Evolutionary conservation across 345 rosid species (phyloP), one percentile per base, ranked within the genome.

Genomic region (Dipteronia sinensis): DNA sequence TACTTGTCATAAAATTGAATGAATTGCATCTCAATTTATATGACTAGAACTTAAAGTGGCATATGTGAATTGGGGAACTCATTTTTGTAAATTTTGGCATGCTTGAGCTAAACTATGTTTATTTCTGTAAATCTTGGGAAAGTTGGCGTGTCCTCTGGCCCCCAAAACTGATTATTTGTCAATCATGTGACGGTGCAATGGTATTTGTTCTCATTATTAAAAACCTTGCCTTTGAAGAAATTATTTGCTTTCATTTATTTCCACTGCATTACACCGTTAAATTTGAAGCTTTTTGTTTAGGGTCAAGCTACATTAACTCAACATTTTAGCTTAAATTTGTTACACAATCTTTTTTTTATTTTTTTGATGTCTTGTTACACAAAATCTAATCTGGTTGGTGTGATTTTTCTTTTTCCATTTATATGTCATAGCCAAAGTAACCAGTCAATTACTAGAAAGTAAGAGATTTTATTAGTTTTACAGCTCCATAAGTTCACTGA

Each of bases 11-110:
- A 59, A 58, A 77, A 69, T 74, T 75, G 29, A 53, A 44, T 3
- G 47, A 69, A 23, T 22, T 49, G 71, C 53, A 34, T 68, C 55
- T 74, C 73, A 73, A 66, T 58, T 55, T 76, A 20, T 38, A 67
- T 79, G 73, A 31, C 55, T 13, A 74, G 74, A 46, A 63, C 49
- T 46, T 17, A 67, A 63, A n/a, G 64, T 59, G 8, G 16, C 20
- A 47, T 29, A 4, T 67, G 77, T 7, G 23, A 56, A 65, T 47
- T 29, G 49, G 7, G 40, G 59, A 72, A 71, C 65, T 15, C 80
- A 15, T 63, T 63, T 55, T 77, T 71, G 75, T 71, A 77, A 71
- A 63, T n/a, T 69, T 71, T 64, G 63, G 70, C 69, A n/a, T 6
- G 71, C 53, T 31, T 23, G 76, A 9, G 34, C 44, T 29, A 46